A percentile compares a stretch with the other conserved stretches of the same genome.
Evolutionary conservation across 1,284 basidiomycete species (phyloP).

Genomic region (Leccinum fuscescens): DNA sequence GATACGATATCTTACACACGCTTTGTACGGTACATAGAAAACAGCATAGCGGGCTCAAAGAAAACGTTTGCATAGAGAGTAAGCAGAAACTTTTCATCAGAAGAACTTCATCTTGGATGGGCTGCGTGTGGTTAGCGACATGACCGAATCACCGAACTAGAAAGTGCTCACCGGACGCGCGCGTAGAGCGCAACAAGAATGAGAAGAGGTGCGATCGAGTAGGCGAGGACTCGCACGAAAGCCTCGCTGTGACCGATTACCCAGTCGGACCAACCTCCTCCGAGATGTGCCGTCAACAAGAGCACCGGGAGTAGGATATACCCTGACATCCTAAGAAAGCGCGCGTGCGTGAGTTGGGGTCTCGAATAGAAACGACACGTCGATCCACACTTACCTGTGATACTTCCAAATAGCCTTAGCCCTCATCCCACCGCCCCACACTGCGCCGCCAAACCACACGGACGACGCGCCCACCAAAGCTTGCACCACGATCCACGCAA

Average conservation of each 20-base stretch:
- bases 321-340: constrained; percentile 52
- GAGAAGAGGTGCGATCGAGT: constrained; percentile 50
- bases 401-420: constrained; percentile 76
- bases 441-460: constrained; percentile 64
- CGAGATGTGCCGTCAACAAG: constrained; percentile 57
- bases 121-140: constrained; percentile 29
- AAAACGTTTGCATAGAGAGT: constrained; percentile 1
- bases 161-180: constrained; percentile 44
- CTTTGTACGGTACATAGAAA: constrained; percentile 3
- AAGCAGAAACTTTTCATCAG: constrained; percentile 24
- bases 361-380: background rate
- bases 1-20: constrained; percentile 3
- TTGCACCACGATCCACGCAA: constrained; percentile 57
- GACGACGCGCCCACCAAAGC: constrained; percentile 58
- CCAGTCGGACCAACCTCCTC: constrained; percentile 66
- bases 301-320: constrained; percentile 59
- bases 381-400: constrained; percentile 50
- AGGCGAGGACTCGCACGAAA: constrained; percentile 49
- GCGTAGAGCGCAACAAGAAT: constrained; percentile 40
- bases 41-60: background rate
- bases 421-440: constrained; percentile 62
- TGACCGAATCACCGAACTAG: background rate
- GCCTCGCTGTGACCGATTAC: constrained; percentile 37
- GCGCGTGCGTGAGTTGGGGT: background rate
- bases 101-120: constrained; percentile 53